These are phyloP conservation scores for Amborella trichopoda DNA, from an alignment of 164 flowering plant genomes.

Conservation along the genomic window DNA sequence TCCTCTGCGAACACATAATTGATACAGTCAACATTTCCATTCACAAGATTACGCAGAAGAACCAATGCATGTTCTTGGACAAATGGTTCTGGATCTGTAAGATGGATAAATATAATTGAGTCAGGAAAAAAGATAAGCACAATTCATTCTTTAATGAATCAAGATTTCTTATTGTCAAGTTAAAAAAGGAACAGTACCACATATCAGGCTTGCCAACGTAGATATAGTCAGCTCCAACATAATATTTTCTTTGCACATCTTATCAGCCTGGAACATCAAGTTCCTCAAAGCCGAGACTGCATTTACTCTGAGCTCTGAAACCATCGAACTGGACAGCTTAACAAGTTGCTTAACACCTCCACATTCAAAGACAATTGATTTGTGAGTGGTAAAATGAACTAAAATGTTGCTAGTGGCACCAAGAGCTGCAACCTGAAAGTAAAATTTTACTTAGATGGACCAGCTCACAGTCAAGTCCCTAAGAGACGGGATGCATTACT, in stretches of 20 bases:
- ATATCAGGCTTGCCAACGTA: constrained; percentile 56
- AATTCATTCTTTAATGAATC: neutral
- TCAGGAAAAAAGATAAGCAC: neutral
- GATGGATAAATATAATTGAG: constrained; percentile 2
- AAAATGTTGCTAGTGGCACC: constrained; percentile 70
- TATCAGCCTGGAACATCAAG: constrained; percentile 61
- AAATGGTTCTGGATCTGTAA: constrained; percentile 65
- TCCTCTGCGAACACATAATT: constrained; percentile 60
- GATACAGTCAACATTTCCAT: constrained; percentile 46
- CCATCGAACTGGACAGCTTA: constrained; percentile 78
- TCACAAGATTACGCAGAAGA: constrained; percentile 81
- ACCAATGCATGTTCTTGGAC: constrained; percentile 93
- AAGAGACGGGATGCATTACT: neutral
- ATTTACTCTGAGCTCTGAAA: constrained; percentile 47
- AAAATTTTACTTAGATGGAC: neutral
- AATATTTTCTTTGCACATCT: constrained; percentile 42
- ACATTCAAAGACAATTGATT: constrained; percentile 40
- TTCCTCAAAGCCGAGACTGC: constrained; percentile 84
- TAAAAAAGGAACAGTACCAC: constrained; percentile 37
- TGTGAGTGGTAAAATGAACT: constrained; percentile 56
- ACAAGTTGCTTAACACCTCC: constrained; percentile 71
- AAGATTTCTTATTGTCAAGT: neutral
- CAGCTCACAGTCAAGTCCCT: neutral
- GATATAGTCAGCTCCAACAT: constrained; percentile 51
- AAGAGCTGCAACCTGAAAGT: constrained; percentile 76